Evolutionary conservation across 139 green algal genomes (phyloP).

Genomic region (Chlamydomonas applanata): DNA sequence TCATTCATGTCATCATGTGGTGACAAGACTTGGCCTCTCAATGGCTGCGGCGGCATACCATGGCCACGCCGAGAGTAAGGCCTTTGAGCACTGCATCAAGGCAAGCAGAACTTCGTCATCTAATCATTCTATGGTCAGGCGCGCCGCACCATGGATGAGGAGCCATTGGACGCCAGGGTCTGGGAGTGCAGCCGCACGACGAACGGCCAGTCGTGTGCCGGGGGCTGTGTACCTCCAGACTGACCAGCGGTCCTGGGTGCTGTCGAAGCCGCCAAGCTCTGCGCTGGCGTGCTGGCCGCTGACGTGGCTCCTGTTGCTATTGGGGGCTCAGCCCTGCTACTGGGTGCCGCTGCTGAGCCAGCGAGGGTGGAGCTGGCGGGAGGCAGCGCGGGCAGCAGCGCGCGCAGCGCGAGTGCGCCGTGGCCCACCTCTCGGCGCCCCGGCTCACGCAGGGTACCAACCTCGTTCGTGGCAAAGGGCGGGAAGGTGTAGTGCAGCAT

Average conservation of each 20-base stretch:
- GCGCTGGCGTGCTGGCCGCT: not conserved
- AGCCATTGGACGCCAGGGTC: conserved; percentile 58
- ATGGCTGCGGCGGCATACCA: too few relatives aligned
- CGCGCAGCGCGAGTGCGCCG: conserved; percentile 24
- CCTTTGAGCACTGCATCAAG: too few relatives aligned
- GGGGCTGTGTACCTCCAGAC: conserved; percentile 37
- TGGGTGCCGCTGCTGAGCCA: too few relatives aligned
- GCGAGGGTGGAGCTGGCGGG: too few relatives aligned
- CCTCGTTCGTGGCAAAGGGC: conserved; percentile 37
- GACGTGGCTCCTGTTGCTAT: not conserved
- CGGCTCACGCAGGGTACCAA: conserved; percentile 9
- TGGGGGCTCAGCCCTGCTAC: not conserved
- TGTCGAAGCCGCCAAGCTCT: too few relatives aligned
- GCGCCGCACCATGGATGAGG: conserved; percentile 41
- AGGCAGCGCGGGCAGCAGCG: conserved; percentile 4
- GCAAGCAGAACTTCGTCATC: too few relatives aligned
- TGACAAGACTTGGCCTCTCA: too few relatives aligned
- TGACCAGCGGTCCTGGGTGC: too few relatives aligned
- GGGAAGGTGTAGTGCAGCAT: conserved; percentile 57
- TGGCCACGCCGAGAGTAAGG: too few relatives aligned
- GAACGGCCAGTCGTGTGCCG: conserved; percentile 56
- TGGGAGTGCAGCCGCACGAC: conserved; percentile 60
- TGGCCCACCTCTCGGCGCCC: conserved; percentile 46
- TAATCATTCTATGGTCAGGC: too few relatives aligned
- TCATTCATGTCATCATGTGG: too few relatives aligned